Evolutionary conservation across 2,329 filamentous ascomycete genomes (phyloP), one percentile per base, ranked within the genome.

Genomic region (Exophiala viscosa): DNA sequence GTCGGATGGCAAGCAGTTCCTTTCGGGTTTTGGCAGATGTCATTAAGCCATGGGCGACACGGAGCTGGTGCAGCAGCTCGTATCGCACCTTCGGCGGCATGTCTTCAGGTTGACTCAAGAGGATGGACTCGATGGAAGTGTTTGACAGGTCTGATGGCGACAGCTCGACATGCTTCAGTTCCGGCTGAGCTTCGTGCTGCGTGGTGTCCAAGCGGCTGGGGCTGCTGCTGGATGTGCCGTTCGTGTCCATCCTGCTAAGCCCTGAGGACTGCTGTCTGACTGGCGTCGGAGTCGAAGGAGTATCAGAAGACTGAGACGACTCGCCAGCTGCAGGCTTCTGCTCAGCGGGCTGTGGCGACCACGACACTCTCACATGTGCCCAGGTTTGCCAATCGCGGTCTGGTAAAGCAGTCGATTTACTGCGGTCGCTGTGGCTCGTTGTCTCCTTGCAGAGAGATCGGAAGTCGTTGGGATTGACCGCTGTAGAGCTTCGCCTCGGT

Each of bases 401-500:
- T 57, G 66, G 65, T 36, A 62, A 59, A 52, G 58, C 48, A 23
- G 58, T 60, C 18, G 64, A 63, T 15, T 68, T 63, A 20, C 65
- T 66, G 13, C 60, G 58, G 38, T 61, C 63, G 45, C 65, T 63
- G 15, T 68, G 63, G 3, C 65, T 64, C 41, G 61, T 64, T n/a
- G 66, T 79, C 18, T 80, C 77, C 50, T 85, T 85, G 46, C 86
- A 84, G 51, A 97, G 76, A 10, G 86, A 81, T 32, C 87, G 83
- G 49, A 99, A 73, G 69, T 99, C 90, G 60, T 91, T 91, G n/a
- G 88, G 87, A 69, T 88, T 85, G 69, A 87, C 80, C 31, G 79
- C 75, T 5, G 77, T 41, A 4, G 59, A 59, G 18, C 51, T 49
- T 35, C 60, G 58, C 38, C 60, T 55, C 10, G 52, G 31, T 45